Evolutionary conservation across 345 rosid genomes (phyloP).

Genomic region (Garcia nutans): DNA sequence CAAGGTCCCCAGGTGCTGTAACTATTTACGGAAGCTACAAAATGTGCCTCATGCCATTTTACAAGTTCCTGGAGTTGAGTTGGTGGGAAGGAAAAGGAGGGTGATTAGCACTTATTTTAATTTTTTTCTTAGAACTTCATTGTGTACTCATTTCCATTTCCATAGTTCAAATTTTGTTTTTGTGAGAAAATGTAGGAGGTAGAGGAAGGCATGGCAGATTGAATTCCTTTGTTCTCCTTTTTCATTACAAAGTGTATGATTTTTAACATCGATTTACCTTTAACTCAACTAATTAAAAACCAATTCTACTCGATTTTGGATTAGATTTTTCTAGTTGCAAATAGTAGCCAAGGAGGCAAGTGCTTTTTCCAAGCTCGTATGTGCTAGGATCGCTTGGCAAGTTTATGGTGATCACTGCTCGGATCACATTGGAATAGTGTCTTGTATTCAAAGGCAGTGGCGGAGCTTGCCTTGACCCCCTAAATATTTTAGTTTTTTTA

Average conservation of each 20-base stretch:
- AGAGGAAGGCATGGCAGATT: not conserved
- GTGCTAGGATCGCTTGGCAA: too few relatives aligned
- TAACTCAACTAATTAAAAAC: too few relatives aligned
- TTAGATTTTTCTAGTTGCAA: not conserved
- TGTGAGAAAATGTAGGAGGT: too few relatives aligned
- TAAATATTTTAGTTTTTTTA: too few relatives aligned
- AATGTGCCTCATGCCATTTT: not conserved
- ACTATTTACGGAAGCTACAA: constrained; percentile 7
- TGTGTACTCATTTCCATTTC: not conserved
- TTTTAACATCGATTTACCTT: too few relatives aligned
- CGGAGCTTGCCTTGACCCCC: too few relatives aligned
- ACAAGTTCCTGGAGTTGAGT: not conserved
- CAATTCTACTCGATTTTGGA: too few relatives aligned
- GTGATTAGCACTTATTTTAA: not conserved
- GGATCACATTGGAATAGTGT: too few relatives aligned
- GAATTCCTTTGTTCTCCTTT: not conserved
- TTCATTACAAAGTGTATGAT: too few relatives aligned
- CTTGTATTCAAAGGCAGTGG: too few relatives aligned
- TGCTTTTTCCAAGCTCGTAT: not conserved
- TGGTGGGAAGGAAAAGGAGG: not conserved
- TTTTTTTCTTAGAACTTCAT: not conserved
- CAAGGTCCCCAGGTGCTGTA: not conserved
- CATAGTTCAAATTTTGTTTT: too few relatives aligned
- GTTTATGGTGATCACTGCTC: too few relatives aligned
- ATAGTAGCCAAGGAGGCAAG: not conserved